These are phyloP conservation scores for Venturia nashicola DNA, from an alignment of 2,329 filamentous ascomycete species.

Conservation along the genomic window DNA sequence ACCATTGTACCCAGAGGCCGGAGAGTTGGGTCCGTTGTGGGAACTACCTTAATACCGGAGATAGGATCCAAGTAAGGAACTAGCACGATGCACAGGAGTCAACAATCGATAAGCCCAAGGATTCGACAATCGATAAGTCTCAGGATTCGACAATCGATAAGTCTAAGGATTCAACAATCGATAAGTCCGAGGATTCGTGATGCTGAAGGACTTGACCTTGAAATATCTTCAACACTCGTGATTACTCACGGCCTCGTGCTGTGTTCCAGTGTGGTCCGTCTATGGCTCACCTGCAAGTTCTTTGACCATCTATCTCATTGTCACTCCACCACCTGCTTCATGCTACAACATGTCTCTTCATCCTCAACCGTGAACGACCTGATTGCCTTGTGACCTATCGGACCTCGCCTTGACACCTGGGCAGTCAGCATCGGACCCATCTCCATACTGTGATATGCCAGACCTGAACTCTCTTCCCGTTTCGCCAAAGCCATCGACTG, in stretches of 20 bases:
- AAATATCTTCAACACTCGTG: too few species aligned
- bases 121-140: too few species aligned
- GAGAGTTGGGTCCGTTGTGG: too few species aligned
- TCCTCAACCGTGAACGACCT: not conserved
- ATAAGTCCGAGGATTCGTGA: too few species aligned
- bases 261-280: not conserved
- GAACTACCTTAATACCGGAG: too few species aligned
- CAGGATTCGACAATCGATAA: too few species aligned
- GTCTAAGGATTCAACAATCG: too few species aligned
- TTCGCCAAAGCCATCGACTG: not conserved
- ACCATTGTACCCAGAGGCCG: too few species aligned
- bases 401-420: not conserved
- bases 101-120: too few species aligned
- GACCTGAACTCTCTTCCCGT: slow-evolving; percentile 6
- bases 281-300: not conserved
- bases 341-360: not conserved
- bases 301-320: not conserved
- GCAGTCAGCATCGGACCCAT: not conserved
- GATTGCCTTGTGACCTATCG: not conserved
- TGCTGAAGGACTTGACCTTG: not conserved
- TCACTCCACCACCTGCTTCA: not conserved
- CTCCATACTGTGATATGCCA: not conserved
- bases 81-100: too few species aligned
- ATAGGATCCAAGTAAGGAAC: too few species aligned
- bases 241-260: not conserved